Percentiles rank a stretch among this genome's conserved stretches.
phyloP scores from a whole-genome alignment of 257 asterid genomes.

The Euphrasia confusa region DNA sequence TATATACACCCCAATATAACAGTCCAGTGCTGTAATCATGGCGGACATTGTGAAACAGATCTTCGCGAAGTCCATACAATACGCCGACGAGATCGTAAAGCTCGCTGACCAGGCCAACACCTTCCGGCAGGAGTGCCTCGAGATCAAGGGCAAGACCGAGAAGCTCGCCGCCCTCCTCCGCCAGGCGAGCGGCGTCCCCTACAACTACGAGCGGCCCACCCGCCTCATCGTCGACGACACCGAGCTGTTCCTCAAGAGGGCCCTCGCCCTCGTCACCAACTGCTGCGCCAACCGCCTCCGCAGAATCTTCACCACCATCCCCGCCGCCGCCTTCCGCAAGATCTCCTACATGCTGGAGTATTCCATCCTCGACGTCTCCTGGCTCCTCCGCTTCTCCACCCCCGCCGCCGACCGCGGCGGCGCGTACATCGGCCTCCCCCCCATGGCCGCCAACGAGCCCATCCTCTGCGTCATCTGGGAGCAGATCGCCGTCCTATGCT shows the following conservation, averaged over 20 bases:
- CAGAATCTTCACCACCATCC: constrained; percentile 62
- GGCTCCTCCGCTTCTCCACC: constrained; percentile 73
- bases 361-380: constrained; percentile 65
- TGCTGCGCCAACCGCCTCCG: constrained; percentile 58
- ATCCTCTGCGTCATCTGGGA: constrained; percentile 71
- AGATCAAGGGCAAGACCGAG: constrained; percentile 47
- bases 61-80: constrained; percentile 55
- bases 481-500: constrained; percentile 57
- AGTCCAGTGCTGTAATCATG: constrained; percentile 38
- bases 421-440: constrained; percentile 62
- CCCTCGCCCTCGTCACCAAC: constrained; percentile 51
- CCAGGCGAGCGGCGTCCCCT: constrained; percentile 54
- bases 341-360: constrained; percentile 57
- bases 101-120: constrained; percentile 43
- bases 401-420: constrained; percentile 64
- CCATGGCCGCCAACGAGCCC: constrained; percentile 77
- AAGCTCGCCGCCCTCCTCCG: constrained; percentile 57
- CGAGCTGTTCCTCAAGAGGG: constrained; percentile 56
- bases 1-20: no score
- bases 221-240: constrained; percentile 75
- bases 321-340: constrained; percentile 46
- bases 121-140: constrained; percentile 52
- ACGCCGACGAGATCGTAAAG: constrained; percentile 58
- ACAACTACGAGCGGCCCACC: constrained; percentile 59
- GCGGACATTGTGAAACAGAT: constrained; percentile 70